Conservation (phyloP, 306 rosid genomes). For the Albizia julibrissin region DNA sequence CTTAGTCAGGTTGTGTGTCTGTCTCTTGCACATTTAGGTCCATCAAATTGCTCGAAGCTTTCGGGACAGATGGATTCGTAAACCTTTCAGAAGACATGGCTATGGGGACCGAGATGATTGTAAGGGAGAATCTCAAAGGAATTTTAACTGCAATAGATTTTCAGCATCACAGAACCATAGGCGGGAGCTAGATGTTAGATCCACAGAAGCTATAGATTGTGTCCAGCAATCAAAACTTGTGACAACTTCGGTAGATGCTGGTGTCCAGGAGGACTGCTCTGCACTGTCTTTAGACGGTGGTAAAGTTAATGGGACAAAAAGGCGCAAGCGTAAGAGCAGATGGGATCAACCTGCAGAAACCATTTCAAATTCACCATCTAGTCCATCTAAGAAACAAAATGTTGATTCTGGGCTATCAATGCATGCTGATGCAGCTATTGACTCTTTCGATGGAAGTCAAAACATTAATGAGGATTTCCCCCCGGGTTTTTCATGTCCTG, state of each 20-base stretch:
- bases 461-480: conserved; percentile 71
- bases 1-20: conserved; percentile 5
- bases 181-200: conserved; percentile 67
- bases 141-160: conserved; percentile 57
- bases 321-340: conserved; percentile 92
- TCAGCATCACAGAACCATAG: conserved; percentile 47
- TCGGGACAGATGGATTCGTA: conserved; percentile 92
- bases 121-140: conserved; percentile 62
- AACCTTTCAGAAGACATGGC: conserved; percentile 54
- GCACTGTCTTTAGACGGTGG: conserved; percentile 40
- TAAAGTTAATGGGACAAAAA: conserved; percentile 45
- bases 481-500: conserved; percentile 88
- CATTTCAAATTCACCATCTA: conserved; percentile 36
- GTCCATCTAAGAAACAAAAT: conserved; percentile 49
- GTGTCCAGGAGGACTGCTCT: conserved; percentile 56
- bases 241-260: conserved; percentile 45
- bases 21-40: conserved; percentile 56
- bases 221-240: conserved; percentile 47
- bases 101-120: conserved; percentile 68
- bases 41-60: conserved; percentile 98
- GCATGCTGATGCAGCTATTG: conserved; percentile 40
- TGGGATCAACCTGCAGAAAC: conserved; percentile 96
- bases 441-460: conserved; percentile 44
- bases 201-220: conserved; percentile 62
- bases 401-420: conserved; percentile 25